phyloP scores from a whole-genome alignment of 768 basidiomycete species.

The Pulveroboletus ravenelii region DNA sequence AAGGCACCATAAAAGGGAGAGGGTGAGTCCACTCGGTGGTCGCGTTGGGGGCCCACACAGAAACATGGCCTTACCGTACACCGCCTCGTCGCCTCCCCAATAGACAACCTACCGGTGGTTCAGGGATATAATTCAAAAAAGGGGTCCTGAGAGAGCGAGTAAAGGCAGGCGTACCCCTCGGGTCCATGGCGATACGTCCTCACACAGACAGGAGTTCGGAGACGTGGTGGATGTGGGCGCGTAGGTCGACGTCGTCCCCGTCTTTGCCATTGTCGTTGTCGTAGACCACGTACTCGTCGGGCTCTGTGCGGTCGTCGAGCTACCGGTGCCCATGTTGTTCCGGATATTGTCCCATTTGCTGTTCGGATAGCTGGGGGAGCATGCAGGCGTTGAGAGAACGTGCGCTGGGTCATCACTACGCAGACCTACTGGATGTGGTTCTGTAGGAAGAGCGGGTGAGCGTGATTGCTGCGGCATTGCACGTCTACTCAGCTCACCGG shows the following conservation, averaged over 20 bases:
- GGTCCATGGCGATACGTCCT: conserved; percentile 40
- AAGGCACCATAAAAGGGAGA: too few relatives aligned
- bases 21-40: not conserved
- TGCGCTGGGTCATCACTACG: not conserved
- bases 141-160: too few relatives aligned
- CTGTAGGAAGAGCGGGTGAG: conserved; percentile 16
- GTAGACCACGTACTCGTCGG: conserved; percentile 15
- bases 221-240: conserved; percentile 12
- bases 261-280: not conserved
- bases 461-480: not conserved
- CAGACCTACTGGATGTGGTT: conserved; percentile 55
- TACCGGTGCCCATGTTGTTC: conserved; percentile 49
- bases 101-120: conserved; percentile 25
- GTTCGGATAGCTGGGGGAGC: conserved; percentile 47
- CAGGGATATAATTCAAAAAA: too few relatives aligned
- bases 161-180: conserved; percentile 16
- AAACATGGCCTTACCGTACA: conserved; percentile 33
- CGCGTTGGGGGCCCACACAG: not conserved
- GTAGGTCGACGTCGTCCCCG: not conserved
- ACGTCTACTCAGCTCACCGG: conserved; percentile 20
- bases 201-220: conserved; percentile 34
- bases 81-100: conserved; percentile 35
- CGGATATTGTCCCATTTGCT: conserved; percentile 71
- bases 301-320: conserved; percentile 16
- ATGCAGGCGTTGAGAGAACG: not conserved